phyloP scores from a whole-genome alignment of 768 basidiomycete species.

The Lactifluus hygrophoroides region DNA sequence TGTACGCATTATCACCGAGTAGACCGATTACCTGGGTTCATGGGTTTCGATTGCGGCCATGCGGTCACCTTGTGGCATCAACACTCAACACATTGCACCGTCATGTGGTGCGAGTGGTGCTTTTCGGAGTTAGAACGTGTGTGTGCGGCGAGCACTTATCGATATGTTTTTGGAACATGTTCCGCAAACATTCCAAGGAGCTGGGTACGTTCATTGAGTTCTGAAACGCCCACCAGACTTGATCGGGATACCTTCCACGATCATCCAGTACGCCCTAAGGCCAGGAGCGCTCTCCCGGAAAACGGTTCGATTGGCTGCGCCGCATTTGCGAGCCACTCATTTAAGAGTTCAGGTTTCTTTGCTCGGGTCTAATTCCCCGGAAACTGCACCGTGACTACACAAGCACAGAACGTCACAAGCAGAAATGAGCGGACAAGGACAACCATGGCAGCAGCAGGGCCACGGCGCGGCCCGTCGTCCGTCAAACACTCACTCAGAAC shows the following conservation, averaged over 20 bases:
- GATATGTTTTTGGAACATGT: neutral
- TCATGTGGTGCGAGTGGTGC: neutral
- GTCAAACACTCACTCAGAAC: neutral
- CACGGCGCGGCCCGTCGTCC: neutral
- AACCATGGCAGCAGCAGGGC: neutral
- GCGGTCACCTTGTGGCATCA: conserved; percentile 1
- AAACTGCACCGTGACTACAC: neutral
- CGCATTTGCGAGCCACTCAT: neutral
- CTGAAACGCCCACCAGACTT: neutral
- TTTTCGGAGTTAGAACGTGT: neutral
- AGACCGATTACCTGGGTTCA: neutral
- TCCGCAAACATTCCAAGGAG: neutral
- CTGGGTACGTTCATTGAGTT: neutral
- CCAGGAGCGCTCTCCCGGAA: neutral
- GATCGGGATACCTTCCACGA: neutral
- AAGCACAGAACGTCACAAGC: neutral
- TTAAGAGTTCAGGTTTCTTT: neutral
- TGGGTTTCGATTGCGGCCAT: neutral
- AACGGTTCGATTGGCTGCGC: neutral
- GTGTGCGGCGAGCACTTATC: neutral
- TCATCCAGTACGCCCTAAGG: conserved; percentile 1
- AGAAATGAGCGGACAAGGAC: neutral
- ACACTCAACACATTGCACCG: neutral
- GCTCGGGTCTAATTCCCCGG: neutral
- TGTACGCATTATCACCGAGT: too few relatives aligned